A percentile compares a stretch with the other conserved stretches of the same genome.
Conservation (phyloP, 306 rosid genomes). For the Sechiopsis laciniata region DNA sequence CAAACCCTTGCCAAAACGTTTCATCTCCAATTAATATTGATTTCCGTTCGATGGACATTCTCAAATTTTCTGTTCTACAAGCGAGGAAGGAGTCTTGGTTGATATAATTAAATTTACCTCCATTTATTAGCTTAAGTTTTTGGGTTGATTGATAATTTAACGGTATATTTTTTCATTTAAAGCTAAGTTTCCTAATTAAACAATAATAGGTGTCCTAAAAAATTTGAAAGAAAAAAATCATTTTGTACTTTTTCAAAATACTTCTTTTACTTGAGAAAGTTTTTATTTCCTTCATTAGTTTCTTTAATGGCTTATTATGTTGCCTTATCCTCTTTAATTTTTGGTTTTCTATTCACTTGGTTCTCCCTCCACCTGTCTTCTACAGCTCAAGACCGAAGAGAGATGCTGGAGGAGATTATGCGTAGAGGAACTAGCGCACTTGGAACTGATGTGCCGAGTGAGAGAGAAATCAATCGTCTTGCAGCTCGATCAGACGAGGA, state of each 20-base stretch:
- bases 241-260: background rate
- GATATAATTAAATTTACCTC: too few species aligned
- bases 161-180: too few species aligned
- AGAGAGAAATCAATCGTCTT: constrained; percentile 98
- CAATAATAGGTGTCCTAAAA: background rate
- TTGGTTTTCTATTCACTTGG: background rate
- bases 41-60: too few species aligned
- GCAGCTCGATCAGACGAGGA: constrained; percentile 95
- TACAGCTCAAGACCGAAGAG: constrained; percentile 99
- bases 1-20: too few species aligned
- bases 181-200: background rate
- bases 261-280: background rate
- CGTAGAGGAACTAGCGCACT: constrained; percentile 94
- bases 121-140: too few species aligned
- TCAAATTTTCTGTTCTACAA: too few species aligned
- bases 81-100: too few species aligned
- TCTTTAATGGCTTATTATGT: background rate
- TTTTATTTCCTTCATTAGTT: background rate
- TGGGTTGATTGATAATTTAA: too few species aligned
- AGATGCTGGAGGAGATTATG: constrained; percentile 96
- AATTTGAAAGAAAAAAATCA: background rate
- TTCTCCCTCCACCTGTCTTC: background rate
- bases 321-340: too few species aligned
- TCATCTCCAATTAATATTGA: too few species aligned
- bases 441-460: constrained; percentile 95